phyloP scores from a whole-genome alignment of 805 yeast genomes.

The Candida takata region DNA sequence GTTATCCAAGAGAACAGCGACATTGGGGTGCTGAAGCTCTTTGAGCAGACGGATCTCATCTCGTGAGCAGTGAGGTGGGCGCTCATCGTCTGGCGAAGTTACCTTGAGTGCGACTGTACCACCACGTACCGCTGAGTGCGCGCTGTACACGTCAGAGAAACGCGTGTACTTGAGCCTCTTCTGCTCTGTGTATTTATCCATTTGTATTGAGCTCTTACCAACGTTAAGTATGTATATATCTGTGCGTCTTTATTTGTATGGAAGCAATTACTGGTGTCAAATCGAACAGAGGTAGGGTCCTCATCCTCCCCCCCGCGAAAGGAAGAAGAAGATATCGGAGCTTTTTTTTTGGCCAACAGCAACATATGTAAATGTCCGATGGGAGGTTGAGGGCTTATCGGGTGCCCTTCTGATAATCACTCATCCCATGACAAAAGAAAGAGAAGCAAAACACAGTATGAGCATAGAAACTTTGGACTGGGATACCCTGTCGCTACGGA shows the following conservation, averaged over 20 bases:
- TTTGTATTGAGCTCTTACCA: neutral
- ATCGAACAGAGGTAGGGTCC: too few species aligned
- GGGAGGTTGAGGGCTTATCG: too few species aligned
- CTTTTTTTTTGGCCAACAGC: too few species aligned
- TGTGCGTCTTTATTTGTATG: too few species aligned
- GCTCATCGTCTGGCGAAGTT: slow-evolving; percentile 41
- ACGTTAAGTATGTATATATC: too few species aligned
- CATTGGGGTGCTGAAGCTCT: slow-evolving; percentile 11
- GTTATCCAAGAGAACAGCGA: slow-evolving; percentile 21
- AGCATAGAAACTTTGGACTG: slow-evolving; percentile 2
- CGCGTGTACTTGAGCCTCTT: slow-evolving; percentile 34
- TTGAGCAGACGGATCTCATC: slow-evolving; percentile 37
- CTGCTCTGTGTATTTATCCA: slow-evolving; percentile 9
- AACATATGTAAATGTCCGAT: too few species aligned
- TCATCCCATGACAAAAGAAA: too few species aligned
- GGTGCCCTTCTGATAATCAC: too few species aligned
- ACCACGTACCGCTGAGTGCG: slow-evolving; percentile 10
- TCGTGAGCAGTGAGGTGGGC: slow-evolving; percentile 46
- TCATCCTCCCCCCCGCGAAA: too few species aligned
- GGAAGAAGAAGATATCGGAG: too few species aligned
- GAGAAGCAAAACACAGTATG: neutral
- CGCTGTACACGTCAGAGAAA: slow-evolving; percentile 35
- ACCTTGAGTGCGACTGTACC: slow-evolving; percentile 38
- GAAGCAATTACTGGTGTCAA: too few species aligned
- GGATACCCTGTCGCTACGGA: slow-evolving; percentile 1